Evolutionary conservation across 2,329 filamentous ascomycete species (phyloP), one percentile per base, ranked within the genome.

Genomic region (Xylariaceae sp.): DNA sequence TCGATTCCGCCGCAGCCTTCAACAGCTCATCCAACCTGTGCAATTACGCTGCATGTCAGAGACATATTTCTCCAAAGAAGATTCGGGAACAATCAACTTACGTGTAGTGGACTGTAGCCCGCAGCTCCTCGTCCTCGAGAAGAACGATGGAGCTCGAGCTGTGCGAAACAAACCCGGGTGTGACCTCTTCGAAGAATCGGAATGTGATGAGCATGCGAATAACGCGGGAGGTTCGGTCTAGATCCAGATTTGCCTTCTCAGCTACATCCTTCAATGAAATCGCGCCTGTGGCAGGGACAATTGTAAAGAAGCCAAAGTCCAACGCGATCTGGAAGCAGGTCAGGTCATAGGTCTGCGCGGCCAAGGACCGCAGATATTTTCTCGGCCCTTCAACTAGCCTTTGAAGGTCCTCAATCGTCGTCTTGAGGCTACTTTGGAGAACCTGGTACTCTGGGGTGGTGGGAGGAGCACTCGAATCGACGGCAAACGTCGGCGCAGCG

Each of bases 291-390:
- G 23, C 17, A 1, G 51, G 51, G 3, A 60, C 46, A 0, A 55
- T 13, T 2, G 23, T 32, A 40, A 59, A 60, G 29, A 60, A 55
- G 2, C 49, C 21, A 29, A 56, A 57, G 4, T 57, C 43, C 3
- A 50, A 31, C 1, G 48, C 48, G 15, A 46, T 28, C 28, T 50
- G 45, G 15, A 46, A 35, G 2, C 40, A 40, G 7, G 15, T 33
- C 2, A 46, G 11, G 12, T 48, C 43, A 21, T 34, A 15, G 14
- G 24, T 29, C 11, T 9, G 14, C 9, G 9, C 9, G 6, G 12
- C 9, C 13, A 31, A 7, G 5, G 26, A 30, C 9, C 34, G 23
- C 9, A 38, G 16, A 12, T 12, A 28, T 5, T 12, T 30, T 9
- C 14, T 36, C 2, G 38, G 41, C 3, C 41, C 41, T 8, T 34